Percentiles rank a stretch among this genome's conserved stretches.
Evolutionary conservation across 768 basidiomycete species (phyloP).

Genomic region (Lactarius tabidus): DNA sequence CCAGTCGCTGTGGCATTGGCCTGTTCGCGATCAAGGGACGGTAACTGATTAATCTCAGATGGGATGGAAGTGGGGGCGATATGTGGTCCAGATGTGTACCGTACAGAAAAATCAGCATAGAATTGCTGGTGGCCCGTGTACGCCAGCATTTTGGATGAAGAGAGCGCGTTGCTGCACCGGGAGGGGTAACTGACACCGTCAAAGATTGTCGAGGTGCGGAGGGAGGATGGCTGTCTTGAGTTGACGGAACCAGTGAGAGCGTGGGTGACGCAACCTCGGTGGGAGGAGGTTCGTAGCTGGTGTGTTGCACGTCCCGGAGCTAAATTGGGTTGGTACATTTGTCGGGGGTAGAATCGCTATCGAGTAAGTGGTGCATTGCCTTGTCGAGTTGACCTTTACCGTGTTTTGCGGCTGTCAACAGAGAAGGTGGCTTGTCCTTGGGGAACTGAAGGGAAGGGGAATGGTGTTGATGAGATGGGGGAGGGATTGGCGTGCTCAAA

Average conservation of each 20-base stretch:
- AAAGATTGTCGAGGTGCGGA: constrained; percentile 44
- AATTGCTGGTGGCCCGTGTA: constrained; percentile 73
- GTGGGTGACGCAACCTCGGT: constrained; percentile 25
- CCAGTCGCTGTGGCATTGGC: constrained; percentile 28
- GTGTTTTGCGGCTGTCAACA: constrained; percentile 67
- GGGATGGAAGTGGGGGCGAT: constrained; percentile 80
- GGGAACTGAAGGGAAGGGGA: constrained; percentile 33
- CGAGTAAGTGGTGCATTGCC: constrained; percentile 85
- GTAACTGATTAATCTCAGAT: constrained; percentile 62
- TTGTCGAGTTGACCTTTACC: constrained; percentile 77
- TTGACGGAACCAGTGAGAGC: constrained; percentile 38
- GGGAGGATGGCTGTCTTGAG: constrained; percentile 42
- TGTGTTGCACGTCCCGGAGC: constrained; percentile 81
- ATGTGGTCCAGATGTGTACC: constrained; percentile 86
- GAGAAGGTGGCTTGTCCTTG: constrained; percentile 48
- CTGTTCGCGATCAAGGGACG: constrained; percentile 35
- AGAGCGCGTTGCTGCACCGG: constrained; percentile 32
- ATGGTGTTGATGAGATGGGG: constrained; percentile 50
- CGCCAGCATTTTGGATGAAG: constrained; percentile 33
- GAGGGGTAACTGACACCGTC: constrained; percentile 29
- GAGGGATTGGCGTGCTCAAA: no score
- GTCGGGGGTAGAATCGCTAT: constrained; percentile 84
- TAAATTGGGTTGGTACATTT: constrained; percentile 83
- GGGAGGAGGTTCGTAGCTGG: constrained; percentile 57
- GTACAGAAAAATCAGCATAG: constrained; percentile 84